These are phyloP conservation scores for Aureobasidium uvarum DNA, from an alignment of 2,329 filamentous ascomycete genomes.

Conservation along the genomic window DNA sequence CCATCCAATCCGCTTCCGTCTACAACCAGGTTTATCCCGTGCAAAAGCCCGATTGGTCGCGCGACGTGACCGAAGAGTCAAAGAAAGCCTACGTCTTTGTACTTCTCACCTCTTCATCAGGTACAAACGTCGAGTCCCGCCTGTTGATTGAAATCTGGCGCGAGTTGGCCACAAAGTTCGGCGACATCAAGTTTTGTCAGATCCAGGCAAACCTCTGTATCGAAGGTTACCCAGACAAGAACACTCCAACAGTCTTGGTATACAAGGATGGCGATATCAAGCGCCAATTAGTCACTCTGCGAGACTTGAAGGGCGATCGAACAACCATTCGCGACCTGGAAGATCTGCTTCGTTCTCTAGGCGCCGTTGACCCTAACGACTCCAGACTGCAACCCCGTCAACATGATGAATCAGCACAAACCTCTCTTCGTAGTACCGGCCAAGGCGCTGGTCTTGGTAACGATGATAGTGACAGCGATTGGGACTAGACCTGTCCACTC, in stretches of 20 bases:
- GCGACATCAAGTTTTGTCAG: slow-evolving; percentile 96
- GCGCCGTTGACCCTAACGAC: slow-evolving; percentile 75
- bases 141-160: slow-evolving; percentile 83
- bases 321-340: slow-evolving; percentile 75
- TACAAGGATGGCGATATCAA: slow-evolving; percentile 92
- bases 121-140: slow-evolving; percentile 80
- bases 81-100: slow-evolving; percentile 67
- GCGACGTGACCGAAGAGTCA: slow-evolving; percentile 89
- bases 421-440: slow-evolving; percentile 53
- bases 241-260: slow-evolving; percentile 89
- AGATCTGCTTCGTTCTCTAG: slow-evolving; percentile 74
- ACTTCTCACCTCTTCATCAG: slow-evolving; percentile 73
- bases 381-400: slow-evolving; percentile 66
- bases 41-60: slow-evolving; percentile 88
- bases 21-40: slow-evolving; percentile 91
- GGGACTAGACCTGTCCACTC: slow-evolving; percentile 52
- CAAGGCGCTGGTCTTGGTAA: slow-evolving; percentile 33
- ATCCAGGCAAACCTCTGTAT: slow-evolving; percentile 91
- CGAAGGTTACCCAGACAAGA: slow-evolving; percentile 91
- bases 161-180: slow-evolving; percentile 77
- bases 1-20: slow-evolving; percentile 70
- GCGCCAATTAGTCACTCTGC: slow-evolving; percentile 86
- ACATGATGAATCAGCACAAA: slow-evolving; percentile 57
- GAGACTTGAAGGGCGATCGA: slow-evolving; percentile 69
- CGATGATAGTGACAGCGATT: slow-evolving; percentile 58